Conservation (phyloP, 1,139 yeast genomes). For the Yamadazyma dushanensis region DNA sequence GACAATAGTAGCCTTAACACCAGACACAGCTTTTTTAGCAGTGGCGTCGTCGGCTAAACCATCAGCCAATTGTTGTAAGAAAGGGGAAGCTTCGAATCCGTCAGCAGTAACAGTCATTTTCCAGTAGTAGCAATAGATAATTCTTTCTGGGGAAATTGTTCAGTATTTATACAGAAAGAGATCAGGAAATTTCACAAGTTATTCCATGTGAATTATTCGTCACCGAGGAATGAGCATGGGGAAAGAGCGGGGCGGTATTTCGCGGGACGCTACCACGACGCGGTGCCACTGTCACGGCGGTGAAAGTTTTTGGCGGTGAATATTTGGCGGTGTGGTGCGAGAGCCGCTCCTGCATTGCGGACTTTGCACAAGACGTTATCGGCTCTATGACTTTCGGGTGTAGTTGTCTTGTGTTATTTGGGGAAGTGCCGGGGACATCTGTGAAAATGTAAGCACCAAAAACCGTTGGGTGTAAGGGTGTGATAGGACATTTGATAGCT, state of each 20-base stretch:
- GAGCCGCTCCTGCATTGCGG: too few species aligned
- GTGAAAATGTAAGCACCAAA: too few species aligned
- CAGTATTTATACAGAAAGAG: not conserved
- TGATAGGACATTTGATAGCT: too few species aligned
- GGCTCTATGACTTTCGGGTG: not conserved
- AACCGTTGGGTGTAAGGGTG: too few species aligned
- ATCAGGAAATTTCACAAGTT: not conserved
- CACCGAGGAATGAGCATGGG: constrained; percentile 1
- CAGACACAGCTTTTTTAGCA: constrained; percentile 44
- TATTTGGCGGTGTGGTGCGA: too few species aligned
- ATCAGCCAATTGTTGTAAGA: constrained; percentile 42
- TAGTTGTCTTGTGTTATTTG: constrained; percentile 1
- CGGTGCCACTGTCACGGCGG: too few species aligned
- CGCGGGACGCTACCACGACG: not conserved
- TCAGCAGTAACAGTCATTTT: constrained; percentile 33
- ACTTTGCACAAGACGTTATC: too few species aligned
- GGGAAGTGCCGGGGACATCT: not conserved
- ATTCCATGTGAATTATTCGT: constrained; percentile 1
- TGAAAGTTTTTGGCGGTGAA: too few species aligned
- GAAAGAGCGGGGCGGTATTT: not conserved
- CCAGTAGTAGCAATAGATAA: not conserved
- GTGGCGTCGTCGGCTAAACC: constrained; percentile 41
- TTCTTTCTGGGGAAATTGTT: not conserved
- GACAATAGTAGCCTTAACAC: constrained; percentile 64
- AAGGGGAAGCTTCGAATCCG: constrained; percentile 50